Evolutionary conservation across 2,329 filamentous ascomycete genomes (phyloP).

Genomic region (Ophiostoma ulmi): DNA sequence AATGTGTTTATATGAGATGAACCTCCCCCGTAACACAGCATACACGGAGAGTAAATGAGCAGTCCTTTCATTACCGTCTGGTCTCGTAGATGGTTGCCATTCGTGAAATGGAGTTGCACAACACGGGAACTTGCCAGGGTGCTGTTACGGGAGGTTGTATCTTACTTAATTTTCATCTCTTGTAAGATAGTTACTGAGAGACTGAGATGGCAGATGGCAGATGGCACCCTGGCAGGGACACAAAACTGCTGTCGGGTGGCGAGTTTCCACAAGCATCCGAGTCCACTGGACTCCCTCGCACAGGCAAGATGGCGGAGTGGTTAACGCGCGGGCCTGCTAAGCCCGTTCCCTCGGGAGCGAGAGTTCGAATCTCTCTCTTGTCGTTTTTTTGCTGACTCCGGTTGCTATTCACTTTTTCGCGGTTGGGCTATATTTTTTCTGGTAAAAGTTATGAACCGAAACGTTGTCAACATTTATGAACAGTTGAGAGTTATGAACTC

Average conservation of each 20-base stretch:
- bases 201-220: neutral
- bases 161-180: too few species aligned
- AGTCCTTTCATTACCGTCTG: neutral
- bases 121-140: neutral
- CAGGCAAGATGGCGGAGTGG: constrained; percentile 16
- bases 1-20: neutral
- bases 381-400: neutral
- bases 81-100: neutral
- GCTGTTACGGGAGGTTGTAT: neutral
- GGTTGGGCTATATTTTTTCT: neutral
- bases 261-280: neutral
- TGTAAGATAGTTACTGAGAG: too few species aligned
- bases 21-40: constrained; percentile 1
- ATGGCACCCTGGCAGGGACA: neutral
- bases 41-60: neutral
- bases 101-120: neutral
- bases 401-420: neutral
- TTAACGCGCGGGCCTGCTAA: constrained; percentile 17
- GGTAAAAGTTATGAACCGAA: neutral
- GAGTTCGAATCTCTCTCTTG: constrained; percentile 17
- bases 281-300: neutral
- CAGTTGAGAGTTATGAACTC: neutral
- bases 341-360: constrained; percentile 16
- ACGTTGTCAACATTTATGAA: neutral
- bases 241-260: constrained; percentile 1